Base-by-base conservation (phyloP, 345 rosid species). In the Aegle marmelos region DNA sequence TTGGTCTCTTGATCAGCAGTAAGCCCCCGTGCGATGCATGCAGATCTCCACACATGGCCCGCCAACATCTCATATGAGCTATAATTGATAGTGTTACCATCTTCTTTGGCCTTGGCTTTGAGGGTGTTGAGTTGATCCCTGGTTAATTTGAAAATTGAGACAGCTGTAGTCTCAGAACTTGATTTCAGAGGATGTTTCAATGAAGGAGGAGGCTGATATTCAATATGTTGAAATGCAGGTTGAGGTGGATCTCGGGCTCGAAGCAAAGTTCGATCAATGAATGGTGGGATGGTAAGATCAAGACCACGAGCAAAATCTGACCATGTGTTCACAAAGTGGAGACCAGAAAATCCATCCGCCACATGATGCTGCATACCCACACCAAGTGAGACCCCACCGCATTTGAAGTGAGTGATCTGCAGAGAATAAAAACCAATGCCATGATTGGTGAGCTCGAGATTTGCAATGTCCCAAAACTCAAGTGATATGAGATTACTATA, bases 281-380 rank as follows among this genome's bases (percentile, higher is more conserved):
- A 95, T 56, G 95, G 99, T 21, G 91, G 93, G 48, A 85, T 53
- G 5, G 86, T 82, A 36, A 90, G 81, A 77, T 92, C 96, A 66
- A 92, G 92, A 70, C 96, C 99, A 41, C 98, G 93, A 61, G 97
- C 94, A 87, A 95, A 90, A 77, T 93, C 98, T 41, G 99, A 90
- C 99, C 99, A 95, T 24, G 98, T 74, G 19, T 95, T 95, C 71
- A 95, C 89, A 68, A 95, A 95, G 82, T 95, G 99, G 58, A 95
- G 96, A 70, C 97, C 98, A 41, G 99, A 95, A 85, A 86, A 93
- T 48, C 99, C 99, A 80, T 95, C 99, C 2, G 99, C 99, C 1
- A 72, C 94, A 78, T 93, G 94, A 82, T 95, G 99, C 76, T 95
- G 98, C 97, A 95, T 93, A 24, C 99, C 99, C 45, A 93, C 99